phyloP scores from a whole-genome alignment of 2,329 filamentous ascomycete species.

The Lecanicillium sp. region DNA sequence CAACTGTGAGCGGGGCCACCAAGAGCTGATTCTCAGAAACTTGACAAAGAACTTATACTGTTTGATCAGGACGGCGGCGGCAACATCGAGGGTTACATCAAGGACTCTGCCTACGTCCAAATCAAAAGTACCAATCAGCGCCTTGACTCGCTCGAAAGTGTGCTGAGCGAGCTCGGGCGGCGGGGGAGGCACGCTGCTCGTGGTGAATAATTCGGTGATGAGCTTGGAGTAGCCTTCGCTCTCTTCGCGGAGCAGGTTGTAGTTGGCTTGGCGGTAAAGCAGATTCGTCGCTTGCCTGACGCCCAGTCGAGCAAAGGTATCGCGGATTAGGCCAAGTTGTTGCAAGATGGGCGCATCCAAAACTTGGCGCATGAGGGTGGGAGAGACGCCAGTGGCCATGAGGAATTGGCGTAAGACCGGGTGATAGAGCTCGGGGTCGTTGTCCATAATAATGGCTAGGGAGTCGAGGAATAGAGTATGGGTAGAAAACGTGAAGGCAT shows the following conservation, averaged over 20 bases:
- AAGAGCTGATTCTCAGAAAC: slow-evolving; percentile 83
- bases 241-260: slow-evolving; percentile 91
- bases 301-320: slow-evolving; percentile 76
- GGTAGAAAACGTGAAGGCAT: slow-evolving; percentile 51
- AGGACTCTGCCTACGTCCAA: slow-evolving; percentile 91
- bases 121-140: slow-evolving; percentile 93
- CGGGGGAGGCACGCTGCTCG: slow-evolving; percentile 67
- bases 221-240: slow-evolving; percentile 96
- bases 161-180: slow-evolving; percentile 71
- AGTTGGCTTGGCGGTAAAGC: slow-evolving; percentile 92
- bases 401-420: slow-evolving; percentile 61
- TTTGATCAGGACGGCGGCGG: slow-evolving; percentile 87
- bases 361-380: slow-evolving; percentile 67
- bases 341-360: slow-evolving; percentile 75
- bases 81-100: slow-evolving; percentile 91
- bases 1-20: slow-evolving; percentile 74
- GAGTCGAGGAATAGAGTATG: slow-evolving; percentile 75
- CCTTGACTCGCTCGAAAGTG: slow-evolving; percentile 88
- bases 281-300: slow-evolving; percentile 89
- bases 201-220: slow-evolving; percentile 91
- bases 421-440: slow-evolving; percentile 48
- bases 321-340: slow-evolving; percentile 71
- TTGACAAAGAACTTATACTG: slow-evolving; percentile 94
- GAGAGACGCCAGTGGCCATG: slow-evolving; percentile 64
- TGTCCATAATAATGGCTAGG: slow-evolving; percentile 71